phyloP scores from a whole-genome alignment of 177 flowering plant species.

The Vitis hybrid region DNA sequence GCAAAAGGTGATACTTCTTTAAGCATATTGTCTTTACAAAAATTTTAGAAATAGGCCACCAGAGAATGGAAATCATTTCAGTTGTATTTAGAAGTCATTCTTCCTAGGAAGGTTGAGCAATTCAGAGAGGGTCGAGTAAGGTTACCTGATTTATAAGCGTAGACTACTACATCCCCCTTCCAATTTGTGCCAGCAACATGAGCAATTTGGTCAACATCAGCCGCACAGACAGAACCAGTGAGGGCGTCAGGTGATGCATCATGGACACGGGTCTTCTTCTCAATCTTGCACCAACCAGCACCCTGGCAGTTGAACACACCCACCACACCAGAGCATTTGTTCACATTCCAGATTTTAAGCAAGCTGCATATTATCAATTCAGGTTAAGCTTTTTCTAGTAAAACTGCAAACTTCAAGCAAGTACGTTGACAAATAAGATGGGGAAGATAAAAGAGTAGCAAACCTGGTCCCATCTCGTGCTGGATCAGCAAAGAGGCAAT shows the following conservation, averaged over 20 bases:
- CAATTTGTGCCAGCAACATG: slow-evolving; percentile 67
- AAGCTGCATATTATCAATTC: slow-evolving; percentile 42
- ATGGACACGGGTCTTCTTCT: slow-evolving; percentile 79
- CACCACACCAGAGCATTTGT: slow-evolving; percentile 80
- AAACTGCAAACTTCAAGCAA: not conserved
- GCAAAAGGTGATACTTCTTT: not conserved
- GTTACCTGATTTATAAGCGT: slow-evolving; percentile 57
- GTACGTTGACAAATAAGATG: not conserved
- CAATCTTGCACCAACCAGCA: slow-evolving; percentile 87
- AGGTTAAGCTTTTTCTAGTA: not conserved
- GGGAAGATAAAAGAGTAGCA: not conserved
- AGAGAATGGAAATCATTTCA: not conserved
- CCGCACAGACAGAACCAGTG: slow-evolving; percentile 52
- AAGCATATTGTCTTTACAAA: not conserved
- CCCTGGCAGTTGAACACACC: slow-evolving; percentile 99
- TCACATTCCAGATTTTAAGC: slow-evolving; percentile 83
- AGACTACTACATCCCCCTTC: slow-evolving; percentile 64
- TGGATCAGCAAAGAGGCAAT: slow-evolving; percentile 85
- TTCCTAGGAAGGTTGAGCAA: not conserved
- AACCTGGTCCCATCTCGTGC: slow-evolving; percentile 86
- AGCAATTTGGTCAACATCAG: slow-evolving; percentile 58
- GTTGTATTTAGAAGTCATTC: no score
- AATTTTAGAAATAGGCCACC: not conserved
- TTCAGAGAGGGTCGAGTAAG: not conserved
- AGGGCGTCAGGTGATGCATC: slow-evolving; percentile 73